Conservation (phyloP, 192 early-diverging fungal species). For the Mortierella alpina region DNA sequence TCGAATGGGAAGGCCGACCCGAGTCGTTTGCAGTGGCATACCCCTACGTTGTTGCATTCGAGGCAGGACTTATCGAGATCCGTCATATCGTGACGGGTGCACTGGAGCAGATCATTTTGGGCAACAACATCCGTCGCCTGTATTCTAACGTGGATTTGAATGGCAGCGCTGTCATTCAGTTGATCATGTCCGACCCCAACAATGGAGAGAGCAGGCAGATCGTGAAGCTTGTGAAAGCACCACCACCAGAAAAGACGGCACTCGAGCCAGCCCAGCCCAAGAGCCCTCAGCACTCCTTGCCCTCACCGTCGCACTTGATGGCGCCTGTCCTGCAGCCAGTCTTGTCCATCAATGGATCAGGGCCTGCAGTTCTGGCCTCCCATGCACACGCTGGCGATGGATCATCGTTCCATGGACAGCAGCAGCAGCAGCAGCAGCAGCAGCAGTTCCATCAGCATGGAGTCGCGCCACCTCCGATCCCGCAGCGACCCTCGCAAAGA, state of each 20-base stretch:
- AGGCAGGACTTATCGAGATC: constrained; percentile 89
- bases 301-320: constrained; percentile 35
- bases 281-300: background rate
- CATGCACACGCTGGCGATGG: constrained; percentile 14
- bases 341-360: constrained; percentile 27
- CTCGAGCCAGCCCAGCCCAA: constrained; percentile 24
- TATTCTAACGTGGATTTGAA: constrained; percentile 39
- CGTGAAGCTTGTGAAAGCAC: constrained; percentile 21
- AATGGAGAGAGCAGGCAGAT: constrained; percentile 34
- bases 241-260: constrained; percentile 13
- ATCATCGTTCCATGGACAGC: background rate
- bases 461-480: constrained; percentile 13
- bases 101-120: constrained; percentile 47
- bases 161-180: constrained; percentile 28
- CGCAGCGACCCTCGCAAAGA: constrained; percentile 25
- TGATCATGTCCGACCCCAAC: constrained; percentile 39
- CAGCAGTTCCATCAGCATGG: background rate
- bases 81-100: constrained; percentile 79
- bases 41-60: constrained; percentile 93
- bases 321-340: constrained; percentile 26
- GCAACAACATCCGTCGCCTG: constrained; percentile 41
- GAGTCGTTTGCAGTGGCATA: constrained; percentile 81
- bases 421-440: constrained; percentile 31
- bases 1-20: constrained; percentile 91
- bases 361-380: constrained; percentile 35